Percentiles rank a stretch among this genome's conserved stretches.
phyloP scores from a whole-genome alignment of 495 filamentous ascomycete species.

The Pseudomonodictys pantanalensis region DNA sequence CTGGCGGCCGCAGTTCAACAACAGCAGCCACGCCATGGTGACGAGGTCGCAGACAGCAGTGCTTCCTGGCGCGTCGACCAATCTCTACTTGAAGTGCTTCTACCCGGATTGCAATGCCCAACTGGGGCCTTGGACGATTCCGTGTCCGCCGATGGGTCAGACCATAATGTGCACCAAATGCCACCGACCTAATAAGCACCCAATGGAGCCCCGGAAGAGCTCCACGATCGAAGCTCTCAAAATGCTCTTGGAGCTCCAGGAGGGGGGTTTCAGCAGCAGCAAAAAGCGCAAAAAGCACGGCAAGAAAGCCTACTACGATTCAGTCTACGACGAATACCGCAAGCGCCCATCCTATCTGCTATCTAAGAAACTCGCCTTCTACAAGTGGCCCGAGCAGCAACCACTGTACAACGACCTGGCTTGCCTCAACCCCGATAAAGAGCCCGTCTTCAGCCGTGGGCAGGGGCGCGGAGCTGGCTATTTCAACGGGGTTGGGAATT shows the following conservation, averaged over 20 bases:
- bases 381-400: neutral
- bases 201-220: neutral
- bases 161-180: conserved; percentile 1
- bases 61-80: too few species aligned
- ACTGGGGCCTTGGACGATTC: neutral
- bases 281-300: neutral
- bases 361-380: neutral
- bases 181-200: neutral
- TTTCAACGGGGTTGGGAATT: conserved; percentile 10
- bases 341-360: neutral
- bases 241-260: neutral
- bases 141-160: neutral
- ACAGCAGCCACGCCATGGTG: too few species aligned
- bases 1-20: too few species aligned
- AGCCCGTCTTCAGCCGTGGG: neutral
- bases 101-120: neutral
- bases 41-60: too few species aligned
- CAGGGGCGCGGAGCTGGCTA: neutral
- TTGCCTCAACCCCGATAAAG: neutral
- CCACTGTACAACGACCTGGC: neutral
- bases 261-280: neutral
- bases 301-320: neutral
- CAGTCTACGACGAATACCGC: neutral
- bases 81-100: too few species aligned
- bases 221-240: neutral